Evolutionary conservation across 1,284 basidiomycete genomes (phyloP).

Genomic region (Ganoderma lucidum): DNA sequence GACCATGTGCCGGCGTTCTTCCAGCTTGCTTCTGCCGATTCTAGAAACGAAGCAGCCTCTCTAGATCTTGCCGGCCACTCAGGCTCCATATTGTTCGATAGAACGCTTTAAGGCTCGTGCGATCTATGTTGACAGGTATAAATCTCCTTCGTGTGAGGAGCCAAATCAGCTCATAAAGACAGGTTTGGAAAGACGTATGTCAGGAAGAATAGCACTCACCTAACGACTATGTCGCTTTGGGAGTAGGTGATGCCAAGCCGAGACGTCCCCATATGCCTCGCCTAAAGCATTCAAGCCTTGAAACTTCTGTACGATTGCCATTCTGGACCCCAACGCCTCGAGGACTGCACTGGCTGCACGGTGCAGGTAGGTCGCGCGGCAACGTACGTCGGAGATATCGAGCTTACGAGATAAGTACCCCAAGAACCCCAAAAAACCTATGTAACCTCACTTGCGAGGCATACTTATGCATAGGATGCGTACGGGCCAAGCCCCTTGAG

Average conservation of each 20-base stretch:
- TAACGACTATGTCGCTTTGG: not conserved
- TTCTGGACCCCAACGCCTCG: not conserved
- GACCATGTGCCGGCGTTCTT: not conserved
- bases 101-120: not conserved
- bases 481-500: not conserved
- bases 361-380: not conserved
- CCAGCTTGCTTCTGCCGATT: not conserved
- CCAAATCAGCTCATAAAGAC: not conserved
- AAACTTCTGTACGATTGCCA: not conserved
- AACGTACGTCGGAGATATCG: not conserved
- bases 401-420: not conserved
- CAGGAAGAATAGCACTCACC: not conserved
- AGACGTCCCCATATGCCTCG: constrained; percentile 7
- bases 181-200: not conserved
- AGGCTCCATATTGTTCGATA: not conserved
- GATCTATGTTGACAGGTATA: not conserved
- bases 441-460: not conserved
- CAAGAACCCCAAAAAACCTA: not conserved
- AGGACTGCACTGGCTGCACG: not conserved
- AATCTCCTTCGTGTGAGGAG: not conserved
- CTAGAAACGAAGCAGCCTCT: not conserved
- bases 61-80: not conserved
- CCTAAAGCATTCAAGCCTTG: not conserved
- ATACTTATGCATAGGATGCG: not conserved
- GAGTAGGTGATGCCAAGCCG: constrained; percentile 17